Conservation (phyloP, 2,329 filamentous ascomycete species). For the Trichophyton verrucosum region DNA sequence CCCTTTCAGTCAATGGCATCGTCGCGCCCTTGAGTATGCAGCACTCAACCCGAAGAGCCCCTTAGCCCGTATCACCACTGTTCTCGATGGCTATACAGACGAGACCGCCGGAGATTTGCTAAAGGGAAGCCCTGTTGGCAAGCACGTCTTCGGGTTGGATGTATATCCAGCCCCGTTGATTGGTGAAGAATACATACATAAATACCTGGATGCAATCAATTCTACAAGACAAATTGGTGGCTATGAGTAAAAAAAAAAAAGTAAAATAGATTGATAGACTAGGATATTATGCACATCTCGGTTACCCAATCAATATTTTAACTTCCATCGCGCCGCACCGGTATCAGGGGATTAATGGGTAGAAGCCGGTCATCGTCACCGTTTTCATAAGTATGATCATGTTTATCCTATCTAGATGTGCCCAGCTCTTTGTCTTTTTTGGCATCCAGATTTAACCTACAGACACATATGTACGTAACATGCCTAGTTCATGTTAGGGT, state of each 20-base stretch:
- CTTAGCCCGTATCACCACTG: neutral
- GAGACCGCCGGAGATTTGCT: neutral
- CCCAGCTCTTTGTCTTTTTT: too few species aligned
- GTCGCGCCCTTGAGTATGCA: conserved; percentile 1
- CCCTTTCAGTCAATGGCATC: neutral
- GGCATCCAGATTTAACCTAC: neutral
- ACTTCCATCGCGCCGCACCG: too few species aligned
- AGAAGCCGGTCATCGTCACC: too few species aligned
- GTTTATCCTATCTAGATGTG: too few species aligned
- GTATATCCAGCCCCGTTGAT: neutral
- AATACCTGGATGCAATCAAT: neutral
- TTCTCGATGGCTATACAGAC: conserved; percentile 1
- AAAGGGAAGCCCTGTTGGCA: neutral
- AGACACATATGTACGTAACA: neutral
- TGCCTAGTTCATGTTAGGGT: conserved; percentile 19
- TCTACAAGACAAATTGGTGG: neutral
- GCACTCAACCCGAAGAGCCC: neutral
- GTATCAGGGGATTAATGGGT: too few species aligned
- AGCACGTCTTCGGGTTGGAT: neutral
- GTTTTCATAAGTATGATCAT: too few species aligned
- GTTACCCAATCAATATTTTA: neutral
- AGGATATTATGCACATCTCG: neutral
- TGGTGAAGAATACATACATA: neutral
- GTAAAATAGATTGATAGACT: neutral
- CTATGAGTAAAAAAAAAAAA: neutral